Percentiles rank a stretch among this genome's conserved stretches.
phyloP scores from a whole-genome alignment of 768 basidiomycete species.

The Suillus alpinus region DNA sequence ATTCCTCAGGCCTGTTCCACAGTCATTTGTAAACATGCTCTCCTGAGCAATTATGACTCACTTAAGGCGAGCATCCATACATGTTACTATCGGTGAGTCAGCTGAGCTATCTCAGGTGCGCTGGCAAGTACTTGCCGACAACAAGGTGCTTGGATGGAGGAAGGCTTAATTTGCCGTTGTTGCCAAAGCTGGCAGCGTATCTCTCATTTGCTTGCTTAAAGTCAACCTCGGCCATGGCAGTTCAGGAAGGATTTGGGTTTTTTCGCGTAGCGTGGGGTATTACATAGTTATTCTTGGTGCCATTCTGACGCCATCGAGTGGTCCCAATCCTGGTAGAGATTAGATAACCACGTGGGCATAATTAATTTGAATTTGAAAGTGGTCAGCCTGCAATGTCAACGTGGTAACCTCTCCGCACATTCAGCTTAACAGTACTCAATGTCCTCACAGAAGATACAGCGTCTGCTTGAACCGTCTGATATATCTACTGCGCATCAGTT shows the following conservation, averaged over 20 bases:
- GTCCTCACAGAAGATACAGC: constrained; percentile 44
- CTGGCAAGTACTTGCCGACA: constrained; percentile 29
- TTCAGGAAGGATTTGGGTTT: neutral
- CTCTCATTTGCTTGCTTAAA: constrained; percentile 41
- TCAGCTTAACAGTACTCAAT: constrained; percentile 21
- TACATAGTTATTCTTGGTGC: neutral
- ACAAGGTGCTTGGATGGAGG: constrained; percentile 42
- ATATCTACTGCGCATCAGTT: constrained; percentile 35
- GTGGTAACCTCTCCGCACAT: neutral
- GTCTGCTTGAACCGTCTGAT: constrained; percentile 50
- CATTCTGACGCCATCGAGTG: constrained; percentile 4
- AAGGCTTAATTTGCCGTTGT: constrained; percentile 35
- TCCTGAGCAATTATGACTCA: constrained; percentile 21
- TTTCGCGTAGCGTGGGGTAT: neutral
- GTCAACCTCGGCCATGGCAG: constrained; percentile 19
- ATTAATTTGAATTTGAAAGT: neutral
- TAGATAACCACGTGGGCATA: constrained; percentile 28
- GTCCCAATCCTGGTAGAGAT: too few relatives aligned
- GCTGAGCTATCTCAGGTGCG: neutral
- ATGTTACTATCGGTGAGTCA: constrained; percentile 43
- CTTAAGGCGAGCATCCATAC: constrained; percentile 77
- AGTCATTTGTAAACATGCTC: constrained; percentile 5
- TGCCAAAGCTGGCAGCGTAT: constrained; percentile 46
- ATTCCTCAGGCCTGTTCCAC: constrained; percentile 46
- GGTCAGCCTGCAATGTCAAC: constrained; percentile 3